These are phyloP conservation scores for Tubosaeta sp. DNA, from an alignment of 768 basidiomycete genomes.

Conservation along the genomic window DNA sequence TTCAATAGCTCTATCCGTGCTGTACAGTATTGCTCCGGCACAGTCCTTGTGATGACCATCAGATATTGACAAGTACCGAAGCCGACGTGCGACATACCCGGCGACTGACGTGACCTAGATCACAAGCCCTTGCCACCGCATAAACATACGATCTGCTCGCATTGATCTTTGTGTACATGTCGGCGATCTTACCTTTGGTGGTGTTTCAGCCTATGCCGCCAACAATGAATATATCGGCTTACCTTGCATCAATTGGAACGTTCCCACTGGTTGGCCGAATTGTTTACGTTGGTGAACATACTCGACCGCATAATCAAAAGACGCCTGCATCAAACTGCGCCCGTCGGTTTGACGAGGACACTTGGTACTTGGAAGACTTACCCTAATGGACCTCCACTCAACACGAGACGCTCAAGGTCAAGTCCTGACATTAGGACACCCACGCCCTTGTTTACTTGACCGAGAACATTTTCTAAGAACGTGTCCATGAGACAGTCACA, in stretches of 20 bases:
- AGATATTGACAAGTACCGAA: slow-evolving; percentile 1
- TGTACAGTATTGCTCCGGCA: slow-evolving; percentile 90
- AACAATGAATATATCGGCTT: slow-evolving; percentile 7
- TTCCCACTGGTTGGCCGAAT: slow-evolving; percentile 82
- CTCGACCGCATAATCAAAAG: slow-evolving; percentile 82
- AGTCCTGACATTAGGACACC: slow-evolving; percentile 92
- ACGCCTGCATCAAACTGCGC: slow-evolving; percentile 82
- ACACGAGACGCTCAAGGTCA: slow-evolving; percentile 86
- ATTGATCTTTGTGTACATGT: slow-evolving; percentile 93
- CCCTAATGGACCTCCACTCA: slow-evolving; percentile 92
- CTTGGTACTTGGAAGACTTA: slow-evolving; percentile 26
- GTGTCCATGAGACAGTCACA: not conserved
- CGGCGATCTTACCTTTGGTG: slow-evolving; percentile 69
- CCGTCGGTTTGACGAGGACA: slow-evolving; percentile 5
- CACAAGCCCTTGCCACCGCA: slow-evolving; percentile 87
- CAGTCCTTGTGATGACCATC: slow-evolving; percentile 66
- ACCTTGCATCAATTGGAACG: slow-evolving; percentile 97
- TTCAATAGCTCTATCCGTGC: slow-evolving; percentile 88
- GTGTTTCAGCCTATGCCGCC: not conserved
- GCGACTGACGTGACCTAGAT: slow-evolving; percentile 71
- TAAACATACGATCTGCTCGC: slow-evolving; percentile 90
- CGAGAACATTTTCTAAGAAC: slow-evolving; percentile 73
- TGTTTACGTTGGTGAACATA: slow-evolving; percentile 94
- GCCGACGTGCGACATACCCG: slow-evolving; percentile 44
- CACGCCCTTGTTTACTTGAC: slow-evolving; percentile 73